Evolutionary conservation across 768 basidiomycete species (phyloP).

Genomic region (Scleroderma bovista): DNA sequence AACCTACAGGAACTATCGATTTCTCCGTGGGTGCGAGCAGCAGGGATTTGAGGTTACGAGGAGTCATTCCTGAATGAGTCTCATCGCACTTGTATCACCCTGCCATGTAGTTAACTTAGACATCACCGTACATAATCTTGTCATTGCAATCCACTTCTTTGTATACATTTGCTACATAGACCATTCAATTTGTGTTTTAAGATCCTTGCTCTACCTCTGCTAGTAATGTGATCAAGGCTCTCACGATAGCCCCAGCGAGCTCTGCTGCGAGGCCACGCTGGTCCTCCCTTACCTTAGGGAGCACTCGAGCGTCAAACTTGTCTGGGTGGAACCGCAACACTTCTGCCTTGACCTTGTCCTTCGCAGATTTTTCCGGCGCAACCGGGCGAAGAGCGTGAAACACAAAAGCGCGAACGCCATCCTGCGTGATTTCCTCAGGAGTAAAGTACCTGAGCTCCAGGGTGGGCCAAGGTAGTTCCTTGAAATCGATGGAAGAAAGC

Average conservation of each 20-base stretch:
- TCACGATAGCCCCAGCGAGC: slow-evolving; percentile 35
- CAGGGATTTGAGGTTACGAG: slow-evolving; percentile 49
- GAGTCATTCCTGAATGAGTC: slow-evolving; percentile 17
- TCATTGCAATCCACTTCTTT: neutral
- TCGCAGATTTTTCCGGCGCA: slow-evolving; percentile 25
- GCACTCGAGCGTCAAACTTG: slow-evolving; percentile 37
- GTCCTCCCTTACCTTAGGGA: slow-evolving; percentile 28
- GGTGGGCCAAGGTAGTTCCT: slow-evolving; percentile 43
- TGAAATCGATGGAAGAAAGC: slow-evolving; percentile 20
- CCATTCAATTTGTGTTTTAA: neutral
- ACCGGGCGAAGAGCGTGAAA: slow-evolving; percentile 30
- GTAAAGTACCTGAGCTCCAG: slow-evolving; percentile 17
- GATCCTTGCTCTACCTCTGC: slow-evolving; percentile 6
- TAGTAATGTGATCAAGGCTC: slow-evolving; percentile 36
- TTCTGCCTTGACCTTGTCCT: slow-evolving; percentile 38
- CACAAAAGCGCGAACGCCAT: slow-evolving; percentile 35
- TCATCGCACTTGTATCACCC: neutral
- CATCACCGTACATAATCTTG: too few species aligned
- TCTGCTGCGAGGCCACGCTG: slow-evolving; percentile 31
- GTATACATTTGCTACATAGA: neutral
- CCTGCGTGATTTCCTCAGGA: slow-evolving; percentile 30
- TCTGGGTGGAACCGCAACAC: slow-evolving; percentile 53
- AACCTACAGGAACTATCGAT: slow-evolving; percentile 57
- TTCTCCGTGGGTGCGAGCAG: slow-evolving; percentile 71
- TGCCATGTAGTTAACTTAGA: neutral